Evolutionary conservation across 495 filamentous ascomycete species (phyloP).

Genomic region (Podospora pseudocomata): DNA sequence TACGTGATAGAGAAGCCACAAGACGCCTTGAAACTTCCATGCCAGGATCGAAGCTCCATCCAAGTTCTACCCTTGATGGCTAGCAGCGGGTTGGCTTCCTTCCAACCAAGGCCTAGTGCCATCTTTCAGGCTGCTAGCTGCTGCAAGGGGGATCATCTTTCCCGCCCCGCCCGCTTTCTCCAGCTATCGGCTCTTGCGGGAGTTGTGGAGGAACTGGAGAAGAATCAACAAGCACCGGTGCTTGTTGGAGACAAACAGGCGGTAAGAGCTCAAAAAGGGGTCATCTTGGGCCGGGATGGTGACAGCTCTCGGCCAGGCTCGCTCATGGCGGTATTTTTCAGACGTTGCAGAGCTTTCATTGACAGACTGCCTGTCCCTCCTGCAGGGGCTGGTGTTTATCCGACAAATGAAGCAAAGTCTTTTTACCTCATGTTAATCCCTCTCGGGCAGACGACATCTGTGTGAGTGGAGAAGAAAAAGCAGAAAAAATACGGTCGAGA

Average conservation of each 20-base stretch:
- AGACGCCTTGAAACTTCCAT: not conserved
- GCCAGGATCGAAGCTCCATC: not conserved
- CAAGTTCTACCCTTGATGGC: not conserved
- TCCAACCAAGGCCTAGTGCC: not conserved
- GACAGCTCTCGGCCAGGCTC: not conserved
- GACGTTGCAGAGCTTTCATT: too few relatives aligned
- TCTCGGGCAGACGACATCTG: not conserved
- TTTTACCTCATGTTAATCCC: not conserved
- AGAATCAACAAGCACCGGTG: not conserved
- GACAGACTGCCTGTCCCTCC: not conserved
- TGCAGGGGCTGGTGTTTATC: not conserved
- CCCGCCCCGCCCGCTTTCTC: not conserved
- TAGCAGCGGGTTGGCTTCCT: not conserved
- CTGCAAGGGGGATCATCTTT: not conserved
- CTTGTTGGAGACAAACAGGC: not conserved
- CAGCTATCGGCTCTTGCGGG: slow-evolving; percentile 1
- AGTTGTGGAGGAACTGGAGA: slow-evolving; percentile 10
- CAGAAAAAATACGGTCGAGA: too few relatives aligned
- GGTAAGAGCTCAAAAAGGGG: not conserved
- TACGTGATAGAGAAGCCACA: not conserved
- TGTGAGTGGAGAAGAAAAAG: not conserved
- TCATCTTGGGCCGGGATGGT: not conserved
- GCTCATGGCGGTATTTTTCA: not conserved
- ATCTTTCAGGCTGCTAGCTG: not conserved
- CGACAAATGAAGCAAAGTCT: not conserved